Evolutionary conservation across 164 flowering plant genomes (phyloP), one percentile per base, ranked within the genome.

Genomic region (Cinnamomum micranthum): DNA sequence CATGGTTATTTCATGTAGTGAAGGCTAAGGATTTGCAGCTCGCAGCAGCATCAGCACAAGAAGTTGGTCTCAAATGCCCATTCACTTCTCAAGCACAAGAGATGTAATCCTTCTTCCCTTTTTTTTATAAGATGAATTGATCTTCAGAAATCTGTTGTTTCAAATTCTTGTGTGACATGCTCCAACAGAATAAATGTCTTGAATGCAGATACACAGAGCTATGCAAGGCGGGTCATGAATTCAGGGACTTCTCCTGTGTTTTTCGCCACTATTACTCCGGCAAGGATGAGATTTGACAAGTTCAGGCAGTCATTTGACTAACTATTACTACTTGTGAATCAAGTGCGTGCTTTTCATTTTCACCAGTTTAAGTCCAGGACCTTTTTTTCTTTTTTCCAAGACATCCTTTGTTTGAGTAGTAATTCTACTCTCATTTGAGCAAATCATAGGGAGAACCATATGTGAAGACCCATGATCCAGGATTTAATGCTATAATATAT

Each of bases 21-120:
- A 85, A 93, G 98, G 92, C 92, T 73, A 94, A 94, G 74, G 98
- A 94, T 78, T 82, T 94, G 28, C 82, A 83, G 69, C 92, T 94
- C 63, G 98, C 92, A 14, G 86, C 82, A 63, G 82, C 77, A 69
- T 87, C 97, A 74, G 98, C 97, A 2, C 66, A 86, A 74, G 91
- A 87, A 73, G 79, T 81, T 33, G 87, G 85, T 58, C 74, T 80
- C 28, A 86, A 74, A 65, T 81, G 79, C 70, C 93, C 93, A 23
- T 78, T 91, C 73, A 86, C 92, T 51, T 80, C 82, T 71, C 82
- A 86, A 81, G 92, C 93, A 25, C 82, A 81, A 77, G 80, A 87
- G 70, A 90, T 90, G 98, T 94, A 80, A 82, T 50, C 66, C 63
- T 22, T 65, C 60, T 33, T 23, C 59, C 66, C 22, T 62, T 14